These are phyloP conservation scores for Adansonia grandidieri DNA, from an alignment of 441 rosid genomes.

Conservation along the genomic window DNA sequence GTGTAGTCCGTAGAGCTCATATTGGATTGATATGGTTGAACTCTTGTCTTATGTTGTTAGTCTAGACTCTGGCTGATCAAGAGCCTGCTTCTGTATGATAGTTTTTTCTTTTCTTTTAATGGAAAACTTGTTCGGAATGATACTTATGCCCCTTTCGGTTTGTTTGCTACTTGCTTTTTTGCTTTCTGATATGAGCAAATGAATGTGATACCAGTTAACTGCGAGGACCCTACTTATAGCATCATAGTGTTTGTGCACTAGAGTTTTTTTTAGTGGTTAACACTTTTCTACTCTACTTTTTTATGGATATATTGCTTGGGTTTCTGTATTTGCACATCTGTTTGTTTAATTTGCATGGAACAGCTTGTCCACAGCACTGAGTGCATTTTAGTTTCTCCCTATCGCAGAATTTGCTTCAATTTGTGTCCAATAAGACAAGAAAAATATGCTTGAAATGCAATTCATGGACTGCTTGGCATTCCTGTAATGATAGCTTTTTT, in stretches of 20 bases:
- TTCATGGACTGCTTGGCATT: constrained; percentile 3
- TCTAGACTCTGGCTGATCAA: background rate
- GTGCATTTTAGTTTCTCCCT: background rate
- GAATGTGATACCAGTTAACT: constrained; percentile 1
- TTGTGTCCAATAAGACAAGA: background rate
- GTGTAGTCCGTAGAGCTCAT: background rate
- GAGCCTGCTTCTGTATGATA: no score
- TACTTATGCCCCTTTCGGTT: background rate
- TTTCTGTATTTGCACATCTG: background rate
- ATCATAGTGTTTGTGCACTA: background rate
- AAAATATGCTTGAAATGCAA: constrained; percentile 6
- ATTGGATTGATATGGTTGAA: background rate
- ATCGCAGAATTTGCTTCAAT: constrained; percentile 7
- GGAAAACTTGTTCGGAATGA: background rate
- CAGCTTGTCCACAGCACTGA: background rate
- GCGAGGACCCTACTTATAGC: background rate
- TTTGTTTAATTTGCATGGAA: background rate
- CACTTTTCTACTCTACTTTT: background rate
- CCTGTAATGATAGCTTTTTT: constrained; percentile 2
- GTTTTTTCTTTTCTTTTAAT: background rate
- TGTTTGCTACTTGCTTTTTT: background rate
- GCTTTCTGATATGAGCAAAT: constrained; percentile 3
- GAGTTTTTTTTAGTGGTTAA: background rate
- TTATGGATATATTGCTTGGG: background rate
- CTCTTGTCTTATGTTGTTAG: constrained; percentile 4